These are phyloP conservation scores for Paraphaeosphaeria minitans DNA, from an alignment of 2,329 filamentous ascomycete genomes.

Conservation along the genomic window DNA sequence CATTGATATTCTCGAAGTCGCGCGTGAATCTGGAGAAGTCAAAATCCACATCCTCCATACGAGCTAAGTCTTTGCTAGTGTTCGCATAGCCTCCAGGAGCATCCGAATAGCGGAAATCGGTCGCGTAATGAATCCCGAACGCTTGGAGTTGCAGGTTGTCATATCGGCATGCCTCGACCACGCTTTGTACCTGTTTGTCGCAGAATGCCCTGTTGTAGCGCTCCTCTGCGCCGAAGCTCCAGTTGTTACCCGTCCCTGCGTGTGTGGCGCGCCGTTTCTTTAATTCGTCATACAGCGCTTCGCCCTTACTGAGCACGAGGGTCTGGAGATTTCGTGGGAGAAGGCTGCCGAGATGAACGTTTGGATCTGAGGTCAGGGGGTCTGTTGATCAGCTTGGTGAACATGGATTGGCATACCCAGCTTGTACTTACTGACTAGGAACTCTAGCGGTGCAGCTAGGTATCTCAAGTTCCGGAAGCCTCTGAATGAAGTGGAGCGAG, in stretches of 20 bases:
- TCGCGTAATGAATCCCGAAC: neutral
- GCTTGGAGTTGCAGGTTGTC: neutral
- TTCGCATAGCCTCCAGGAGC: neutral
- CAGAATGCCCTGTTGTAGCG: neutral
- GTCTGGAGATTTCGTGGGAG: slow-evolving; percentile 1
- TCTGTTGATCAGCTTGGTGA: neutral
- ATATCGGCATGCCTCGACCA: neutral
- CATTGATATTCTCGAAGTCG: neutral
- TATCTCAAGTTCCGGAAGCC: neutral
- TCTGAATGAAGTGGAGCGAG: neutral
- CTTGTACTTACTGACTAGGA: neutral
- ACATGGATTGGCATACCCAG: neutral
- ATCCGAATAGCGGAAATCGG: neutral
- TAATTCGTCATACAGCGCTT: neutral
- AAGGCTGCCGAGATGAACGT: neutral
- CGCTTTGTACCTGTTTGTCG: slow-evolving; percentile 1
- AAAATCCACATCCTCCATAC: slow-evolving; percentile 6
- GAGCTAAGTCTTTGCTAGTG: neutral
- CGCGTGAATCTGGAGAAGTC: neutral
- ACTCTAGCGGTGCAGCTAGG: neutral
- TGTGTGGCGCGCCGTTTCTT: no score
- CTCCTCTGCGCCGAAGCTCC: no score
- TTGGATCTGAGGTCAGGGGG: neutral
- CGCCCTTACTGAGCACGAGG: slow-evolving; percentile 1
- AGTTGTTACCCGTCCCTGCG: no score